Evolutionary conservation across 805 yeast species (phyloP).

Genomic region (Candida khao-thaluensis): DNA sequence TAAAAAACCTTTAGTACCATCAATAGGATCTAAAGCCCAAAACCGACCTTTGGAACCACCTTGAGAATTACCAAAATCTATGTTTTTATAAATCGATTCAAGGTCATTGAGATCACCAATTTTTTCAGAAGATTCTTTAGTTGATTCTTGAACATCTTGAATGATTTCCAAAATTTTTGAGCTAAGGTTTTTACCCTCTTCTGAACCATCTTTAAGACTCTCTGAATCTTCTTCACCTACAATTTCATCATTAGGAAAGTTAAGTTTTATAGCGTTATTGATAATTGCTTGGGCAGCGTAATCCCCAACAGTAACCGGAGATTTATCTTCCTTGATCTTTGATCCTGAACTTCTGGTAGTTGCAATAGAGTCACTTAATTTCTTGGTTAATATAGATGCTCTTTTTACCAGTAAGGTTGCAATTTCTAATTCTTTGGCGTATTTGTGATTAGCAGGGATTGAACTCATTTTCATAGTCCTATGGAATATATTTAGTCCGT

Average conservation of each 20-base stretch:
- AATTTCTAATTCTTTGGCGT: slow-evolving; percentile 65
- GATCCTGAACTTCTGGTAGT: slow-evolving; percentile 49
- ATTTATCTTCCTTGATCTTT: slow-evolving; percentile 78
- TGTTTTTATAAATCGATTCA: slow-evolving; percentile 56
- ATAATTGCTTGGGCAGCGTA: slow-evolving; percentile 94
- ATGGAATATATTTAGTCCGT: not conserved
- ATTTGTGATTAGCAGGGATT: slow-evolving; percentile 23
- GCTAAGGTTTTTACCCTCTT: slow-evolving; percentile 48
- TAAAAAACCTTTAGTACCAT: slow-evolving; percentile 94
- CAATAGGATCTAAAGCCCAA: slow-evolving; percentile 98
- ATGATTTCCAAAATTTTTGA: slow-evolving; percentile 61
- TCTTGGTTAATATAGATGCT: slow-evolving; percentile 74
- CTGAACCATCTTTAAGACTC: slow-evolving; percentile 46
- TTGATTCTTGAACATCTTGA: slow-evolving; percentile 48
- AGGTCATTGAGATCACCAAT: slow-evolving; percentile 45
- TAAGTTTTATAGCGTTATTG: slow-evolving; percentile 73
- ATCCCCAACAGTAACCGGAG: slow-evolving; percentile 97
- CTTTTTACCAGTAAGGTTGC: slow-evolving; percentile 90
- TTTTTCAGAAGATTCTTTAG: slow-evolving; percentile 26
- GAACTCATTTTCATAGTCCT: slow-evolving; percentile 1
- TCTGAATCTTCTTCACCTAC: slow-evolving; percentile 94
- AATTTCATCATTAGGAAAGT: slow-evolving; percentile 81
- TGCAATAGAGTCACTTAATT: slow-evolving; percentile 56
- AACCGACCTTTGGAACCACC: slow-evolving; percentile 82
- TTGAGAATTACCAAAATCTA: slow-evolving; percentile 74